A percentile compares a stretch with the other conserved stretches of the same genome.
phyloP scores from a whole-genome alignment of 768 basidiomycete species.

The Agaricus bisporus region DNA sequence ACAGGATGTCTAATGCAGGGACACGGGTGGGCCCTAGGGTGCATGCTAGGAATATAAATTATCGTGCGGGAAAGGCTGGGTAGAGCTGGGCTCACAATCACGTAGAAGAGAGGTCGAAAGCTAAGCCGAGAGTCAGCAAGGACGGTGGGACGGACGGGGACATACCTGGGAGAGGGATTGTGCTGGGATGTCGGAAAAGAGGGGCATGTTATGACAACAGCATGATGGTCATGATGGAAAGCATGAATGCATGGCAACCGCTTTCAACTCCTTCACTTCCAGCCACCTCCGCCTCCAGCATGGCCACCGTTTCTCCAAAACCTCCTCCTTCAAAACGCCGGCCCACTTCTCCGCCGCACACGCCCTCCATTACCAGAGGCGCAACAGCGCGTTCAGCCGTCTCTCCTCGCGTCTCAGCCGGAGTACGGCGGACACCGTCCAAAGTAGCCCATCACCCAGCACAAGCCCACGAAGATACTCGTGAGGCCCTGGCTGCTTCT shows the following conservation, averaged over 20 bases:
- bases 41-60: conserved; percentile 18
- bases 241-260: conserved; percentile 10
- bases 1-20: conserved; percentile 27
- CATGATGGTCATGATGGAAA: too few relatives aligned
- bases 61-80: neutral
- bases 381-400: conserved; percentile 64
- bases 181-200: conserved; percentile 11
- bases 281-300: conserved; percentile 11
- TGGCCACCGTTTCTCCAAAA: conserved; percentile 44
- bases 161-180: conserved; percentile 10
- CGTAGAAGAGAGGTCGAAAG: conserved; percentile 34
- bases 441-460: conserved; percentile 35
- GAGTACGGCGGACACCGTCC: conserved; percentile 41
- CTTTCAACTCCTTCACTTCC: neutral
- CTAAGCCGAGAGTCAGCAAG: conserved; percentile 20
- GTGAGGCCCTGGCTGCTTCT: conserved; percentile 52
- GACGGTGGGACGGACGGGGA: conserved; percentile 3
- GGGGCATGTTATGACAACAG: conserved; percentile 5
- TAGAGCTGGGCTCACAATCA: conserved; percentile 22
- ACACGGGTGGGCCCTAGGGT: conserved; percentile 24
- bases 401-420: conserved; percentile 42
- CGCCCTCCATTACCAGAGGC: conserved; percentile 43
- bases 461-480: conserved; percentile 37
- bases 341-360: conserved; percentile 28
- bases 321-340: conserved; percentile 37